Evolutionary conservation across 495 filamentous ascomycete species (phyloP).

Genomic region (Annulohypoxylon maeteangense): DNA sequence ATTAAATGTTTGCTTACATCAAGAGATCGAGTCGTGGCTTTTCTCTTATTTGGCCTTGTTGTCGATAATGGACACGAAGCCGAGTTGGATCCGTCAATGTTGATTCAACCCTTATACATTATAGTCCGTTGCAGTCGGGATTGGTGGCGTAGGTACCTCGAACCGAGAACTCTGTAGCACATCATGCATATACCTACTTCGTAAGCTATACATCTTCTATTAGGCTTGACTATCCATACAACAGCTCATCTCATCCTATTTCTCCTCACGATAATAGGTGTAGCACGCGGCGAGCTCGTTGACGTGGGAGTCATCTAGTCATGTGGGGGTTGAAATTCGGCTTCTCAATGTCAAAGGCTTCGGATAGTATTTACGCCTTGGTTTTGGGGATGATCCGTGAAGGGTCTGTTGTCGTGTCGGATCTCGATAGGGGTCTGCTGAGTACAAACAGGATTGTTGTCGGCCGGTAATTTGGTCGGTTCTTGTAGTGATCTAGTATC

Average conservation of each 20-base stretch:
- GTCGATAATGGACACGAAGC: neutral
- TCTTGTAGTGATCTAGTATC: neutral
- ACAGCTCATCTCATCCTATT: too few relatives aligned
- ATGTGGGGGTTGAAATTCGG: neutral
- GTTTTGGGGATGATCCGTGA: constrained; percentile 4
- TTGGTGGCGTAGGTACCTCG: neutral
- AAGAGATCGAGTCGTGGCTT: neutral
- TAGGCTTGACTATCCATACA: too few relatives aligned
- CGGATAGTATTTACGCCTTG: neutral
- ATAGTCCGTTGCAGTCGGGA: neutral
- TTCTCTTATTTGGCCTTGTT: neutral
- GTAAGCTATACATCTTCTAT: neutral
- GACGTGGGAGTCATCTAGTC: neutral
- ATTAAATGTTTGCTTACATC: neutral
- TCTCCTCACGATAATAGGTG: too few relatives aligned
- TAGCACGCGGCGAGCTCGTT: neutral
- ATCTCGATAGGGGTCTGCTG: neutral
- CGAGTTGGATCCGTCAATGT: neutral
- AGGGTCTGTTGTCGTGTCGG: constrained; percentile 11
- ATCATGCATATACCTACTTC: neutral
- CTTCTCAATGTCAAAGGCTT: neutral
- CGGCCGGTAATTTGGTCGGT: neutral
- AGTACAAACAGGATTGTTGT: constrained; percentile 9
- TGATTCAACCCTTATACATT: neutral
- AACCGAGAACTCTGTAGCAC: constrained; percentile 3